Conservation (phyloP, 495 filamentous ascomycete species). For the Jackrogersella minutella region DNA sequence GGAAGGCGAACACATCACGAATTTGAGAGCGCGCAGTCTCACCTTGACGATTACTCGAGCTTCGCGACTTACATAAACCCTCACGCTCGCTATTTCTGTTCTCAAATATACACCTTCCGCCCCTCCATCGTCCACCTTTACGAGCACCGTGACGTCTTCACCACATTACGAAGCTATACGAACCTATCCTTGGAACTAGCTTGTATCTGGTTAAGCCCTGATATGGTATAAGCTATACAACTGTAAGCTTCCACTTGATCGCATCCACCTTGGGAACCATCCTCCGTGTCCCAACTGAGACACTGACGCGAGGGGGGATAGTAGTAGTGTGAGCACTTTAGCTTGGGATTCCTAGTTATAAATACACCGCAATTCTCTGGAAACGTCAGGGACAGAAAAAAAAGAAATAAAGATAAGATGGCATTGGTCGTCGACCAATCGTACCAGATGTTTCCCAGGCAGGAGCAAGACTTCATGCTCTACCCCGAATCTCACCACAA, state of each 20-base stretch:
- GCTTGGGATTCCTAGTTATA: constrained; percentile 24
- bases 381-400: constrained; percentile 4
- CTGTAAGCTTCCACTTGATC: constrained; percentile 38
- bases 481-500: constrained; percentile 54
- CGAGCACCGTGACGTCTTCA: background rate
- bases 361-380: constrained; percentile 20
- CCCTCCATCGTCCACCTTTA: background rate
- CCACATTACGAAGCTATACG: background rate
- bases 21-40: constrained; percentile 9
- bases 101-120: background rate
- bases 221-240: constrained; percentile 33
- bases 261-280: constrained; percentile 5
- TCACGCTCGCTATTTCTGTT: constrained; percentile 8
- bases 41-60: constrained; percentile 1
- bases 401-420: constrained; percentile 34
- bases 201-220: constrained; percentile 5
- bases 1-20: constrained; percentile 21
- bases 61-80: constrained; percentile 24
- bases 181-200: background rate
- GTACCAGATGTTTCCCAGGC: constrained; percentile 47
- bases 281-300: constrained; percentile 20
- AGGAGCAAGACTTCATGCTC: constrained; percentile 52
- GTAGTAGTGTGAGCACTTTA: constrained; percentile 29
- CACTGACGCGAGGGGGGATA: constrained; percentile 32
- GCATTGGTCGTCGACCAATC: constrained; percentile 41